phyloP scores from a whole-genome alignment of 108 stramenopile genomes.

The Pseudonitzschia pungens region DNA sequence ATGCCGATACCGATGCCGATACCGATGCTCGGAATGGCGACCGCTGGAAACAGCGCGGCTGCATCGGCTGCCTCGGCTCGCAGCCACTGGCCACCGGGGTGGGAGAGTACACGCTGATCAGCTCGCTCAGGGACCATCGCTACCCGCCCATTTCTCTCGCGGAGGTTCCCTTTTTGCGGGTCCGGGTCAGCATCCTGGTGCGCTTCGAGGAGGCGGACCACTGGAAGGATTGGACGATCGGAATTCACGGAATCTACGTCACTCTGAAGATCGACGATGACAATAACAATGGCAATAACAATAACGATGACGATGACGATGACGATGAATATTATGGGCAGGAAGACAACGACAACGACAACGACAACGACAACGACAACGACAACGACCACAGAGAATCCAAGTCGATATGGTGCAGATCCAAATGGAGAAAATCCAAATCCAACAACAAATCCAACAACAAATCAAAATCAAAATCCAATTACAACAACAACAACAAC shows the following conservation, averaged over 20 bases:
- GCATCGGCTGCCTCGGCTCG: constrained; percentile 69
- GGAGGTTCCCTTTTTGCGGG: constrained; percentile 60
- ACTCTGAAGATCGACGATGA: no score
- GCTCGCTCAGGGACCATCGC: constrained; percentile 67
- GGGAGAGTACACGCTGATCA: constrained; percentile 67
- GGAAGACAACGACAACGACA: no score
- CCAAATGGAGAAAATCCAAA: no score
- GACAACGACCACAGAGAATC: no score
- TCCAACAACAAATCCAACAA: no score
- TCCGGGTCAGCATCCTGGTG: constrained; percentile 71
- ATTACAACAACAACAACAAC: no score
- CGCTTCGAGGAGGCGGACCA: constrained; percentile 51
- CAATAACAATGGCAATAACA: no score
- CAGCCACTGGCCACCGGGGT: constrained; percentile 41
- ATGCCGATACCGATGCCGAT: constrained; percentile 12
- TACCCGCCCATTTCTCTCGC: constrained; percentile 55
- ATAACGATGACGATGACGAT: no score
- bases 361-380: no score
- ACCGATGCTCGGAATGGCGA: constrained; percentile 4
- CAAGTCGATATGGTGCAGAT: no score
- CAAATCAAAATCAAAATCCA: no score
- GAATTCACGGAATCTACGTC: constrained; percentile 77
- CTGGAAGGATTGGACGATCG: constrained; percentile 73
- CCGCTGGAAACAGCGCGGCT: constrained; percentile 66
- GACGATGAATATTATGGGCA: no score